Base-by-base conservation (phyloP, 2,329 filamentous ascomycete genomes). In the Keithomyces neogunnii region DNA sequence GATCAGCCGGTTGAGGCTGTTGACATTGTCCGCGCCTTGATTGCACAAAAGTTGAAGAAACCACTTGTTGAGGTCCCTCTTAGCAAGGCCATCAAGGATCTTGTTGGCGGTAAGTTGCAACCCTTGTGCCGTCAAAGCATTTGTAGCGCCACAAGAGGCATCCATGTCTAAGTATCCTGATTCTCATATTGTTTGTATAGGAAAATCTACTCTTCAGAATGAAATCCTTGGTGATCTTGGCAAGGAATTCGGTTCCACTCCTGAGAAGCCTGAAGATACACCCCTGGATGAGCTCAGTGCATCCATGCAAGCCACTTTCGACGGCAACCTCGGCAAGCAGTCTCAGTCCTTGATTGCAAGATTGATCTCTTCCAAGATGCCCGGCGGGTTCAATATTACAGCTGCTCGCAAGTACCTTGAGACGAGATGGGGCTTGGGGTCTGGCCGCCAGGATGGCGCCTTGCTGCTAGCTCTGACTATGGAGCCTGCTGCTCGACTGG, bases 41-140 rank as follows among this genome's bases (percentile, higher is more conserved):
- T 99, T 60, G 92, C 93, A 19, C 93, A 97, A 70, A 99, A 99
- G 74, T 80, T 99, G 64, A 99, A 99, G 83, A 99, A 99, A 76
- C 78, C 86, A 30, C 75, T 96, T 52, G 70, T 84, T 45, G 93
- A 99, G 58, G 84, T 99, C 57, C 93, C 93, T 50, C 74, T 97
- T 55, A 89, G 81, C 78, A 99, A 97, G 73, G 93, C 93, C 48
- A 96, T 99, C 74, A 99, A 99, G 70, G 93, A 99, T 71, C 77
- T 99, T 62, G 93, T 99, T 60, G 91, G 92, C 77, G 92, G 92
- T 95, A 74, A 73, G 88, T 28, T 75, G 53, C 43, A 29, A 4
- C 19, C 7, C 26, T 51, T 38, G 3, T n/a, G 11, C 36, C 19
- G 19, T 19, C 19, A 19, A 19, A n/a, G 9, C 11, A 13, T 38